A percentile compares a stretch with the other conserved stretches of the same genome.
These are phyloP conservation scores for Cercis canadensis DNA, from an alignment of 306 rosid species.

Conservation along the genomic window DNA sequence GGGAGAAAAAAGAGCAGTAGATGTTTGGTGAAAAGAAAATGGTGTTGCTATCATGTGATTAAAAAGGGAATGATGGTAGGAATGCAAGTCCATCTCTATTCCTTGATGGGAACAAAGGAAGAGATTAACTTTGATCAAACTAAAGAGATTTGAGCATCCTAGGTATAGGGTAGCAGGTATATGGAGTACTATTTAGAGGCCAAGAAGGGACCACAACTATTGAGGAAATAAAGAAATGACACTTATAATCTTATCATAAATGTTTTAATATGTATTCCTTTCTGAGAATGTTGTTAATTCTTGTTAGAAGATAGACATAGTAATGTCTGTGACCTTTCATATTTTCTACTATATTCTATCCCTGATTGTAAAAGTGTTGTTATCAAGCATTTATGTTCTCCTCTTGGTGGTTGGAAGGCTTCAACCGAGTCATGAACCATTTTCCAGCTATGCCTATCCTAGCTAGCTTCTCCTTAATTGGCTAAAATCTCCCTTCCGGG, in stretches of 20 bases:
- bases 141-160: conserved; percentile 30
- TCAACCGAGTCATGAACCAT: conserved; percentile 18
- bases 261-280: conserved; percentile 17
- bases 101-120: conserved; percentile 35
- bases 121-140: conserved; percentile 28
- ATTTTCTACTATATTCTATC: conserved; percentile 12
- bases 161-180: conserved; percentile 1
- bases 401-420: conserved; percentile 28
- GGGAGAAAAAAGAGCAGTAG: conserved; percentile 29
- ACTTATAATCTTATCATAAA: background rate
- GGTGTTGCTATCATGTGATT: conserved; percentile 34
- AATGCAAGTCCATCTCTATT: conserved; percentile 41
- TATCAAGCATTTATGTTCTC: conserved; percentile 35
- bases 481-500: conserved; percentile 35
- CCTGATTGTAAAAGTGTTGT: conserved; percentile 3
- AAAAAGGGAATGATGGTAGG: conserved; percentile 39
- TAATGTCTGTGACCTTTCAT: conserved; percentile 5
- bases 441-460: conserved; percentile 28
- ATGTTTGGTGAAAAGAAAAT: conserved; percentile 34
- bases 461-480: conserved; percentile 11
- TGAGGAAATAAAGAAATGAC: background rate
- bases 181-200: background rate
- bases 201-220: conserved; percentile 42
- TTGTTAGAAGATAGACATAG: conserved; percentile 22
- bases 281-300: conserved; percentile 22